These are phyloP conservation scores for Sphagnum tenellum DNA, from an alignment of 225 moss, liverwort and hornwort species.

Conservation along the genomic window DNA sequence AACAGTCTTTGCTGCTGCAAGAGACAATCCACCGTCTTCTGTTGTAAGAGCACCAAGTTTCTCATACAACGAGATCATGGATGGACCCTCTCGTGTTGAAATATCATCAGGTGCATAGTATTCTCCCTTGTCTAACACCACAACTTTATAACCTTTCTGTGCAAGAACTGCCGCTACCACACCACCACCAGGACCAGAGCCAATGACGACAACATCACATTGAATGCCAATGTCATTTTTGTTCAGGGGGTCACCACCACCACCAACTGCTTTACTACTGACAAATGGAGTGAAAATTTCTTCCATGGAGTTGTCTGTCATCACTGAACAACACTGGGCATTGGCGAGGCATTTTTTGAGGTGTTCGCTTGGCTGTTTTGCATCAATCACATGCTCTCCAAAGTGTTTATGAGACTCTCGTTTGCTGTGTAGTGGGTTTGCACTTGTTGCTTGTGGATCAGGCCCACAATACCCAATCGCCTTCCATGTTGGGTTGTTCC, in stretches of 20 bases:
- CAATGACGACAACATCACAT: constrained; percentile 78
- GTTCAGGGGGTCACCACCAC: neutral
- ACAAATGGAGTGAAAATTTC: too few species aligned
- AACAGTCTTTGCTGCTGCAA: constrained; percentile 65
- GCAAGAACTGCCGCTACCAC: constrained; percentile 68
- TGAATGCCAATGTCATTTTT: constrained; percentile 27
- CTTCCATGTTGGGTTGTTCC: constrained; percentile 54
- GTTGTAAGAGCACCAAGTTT: constrained; percentile 40
- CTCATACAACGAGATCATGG: constrained; percentile 49
- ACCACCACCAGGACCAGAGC: constrained; percentile 84
- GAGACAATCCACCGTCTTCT: constrained; percentile 35
- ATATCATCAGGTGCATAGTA: constrained; percentile 47
- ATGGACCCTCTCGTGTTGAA: constrained; percentile 44
- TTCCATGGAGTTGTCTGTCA: neutral
- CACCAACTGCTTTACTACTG: too few species aligned
- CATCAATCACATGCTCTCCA: constrained; percentile 35
- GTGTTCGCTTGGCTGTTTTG: constrained; percentile 10
- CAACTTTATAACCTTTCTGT: constrained; percentile 58
- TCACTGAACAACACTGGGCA: constrained; percentile 19
- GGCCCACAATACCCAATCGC: constrained; percentile 71
- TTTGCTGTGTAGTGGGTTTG: neutral
- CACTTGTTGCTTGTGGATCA: constrained; percentile 19
- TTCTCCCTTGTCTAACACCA: constrained; percentile 67
- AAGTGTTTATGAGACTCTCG: constrained; percentile 15
- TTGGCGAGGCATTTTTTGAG: constrained; percentile 11